phyloP scores from a whole-genome alignment of 768 basidiomycete genomes.

The Agaricus subrufescens region DNA sequence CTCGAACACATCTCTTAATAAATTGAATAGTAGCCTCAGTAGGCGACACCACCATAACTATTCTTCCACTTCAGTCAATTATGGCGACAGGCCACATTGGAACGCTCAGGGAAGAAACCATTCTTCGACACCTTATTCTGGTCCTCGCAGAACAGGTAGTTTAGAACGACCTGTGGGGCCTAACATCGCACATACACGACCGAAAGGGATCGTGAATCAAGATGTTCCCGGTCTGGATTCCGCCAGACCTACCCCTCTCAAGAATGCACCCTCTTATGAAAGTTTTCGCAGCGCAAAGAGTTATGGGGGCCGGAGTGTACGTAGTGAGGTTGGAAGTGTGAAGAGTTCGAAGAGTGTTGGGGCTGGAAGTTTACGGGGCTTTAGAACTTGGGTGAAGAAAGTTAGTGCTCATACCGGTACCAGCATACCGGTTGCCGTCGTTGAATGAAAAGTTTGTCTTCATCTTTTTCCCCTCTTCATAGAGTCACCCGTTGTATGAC shows the following conservation, averaged over 20 bases:
- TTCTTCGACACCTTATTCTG: background rate
- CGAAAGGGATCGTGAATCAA: slow-evolving; percentile 4
- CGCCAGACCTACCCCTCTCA: slow-evolving; percentile 1
- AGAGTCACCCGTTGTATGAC: too few species aligned
- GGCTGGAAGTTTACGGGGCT: slow-evolving; percentile 25
- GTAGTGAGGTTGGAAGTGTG: slow-evolving; percentile 34
- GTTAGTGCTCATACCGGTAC: slow-evolving; percentile 15
- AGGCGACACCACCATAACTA: background rate
- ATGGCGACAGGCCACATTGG: background rate
- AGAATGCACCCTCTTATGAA: slow-evolving; percentile 37
- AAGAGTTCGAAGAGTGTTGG: slow-evolving; percentile 29
- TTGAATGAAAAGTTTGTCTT: slow-evolving; percentile 4
- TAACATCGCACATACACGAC: slow-evolving; percentile 5
- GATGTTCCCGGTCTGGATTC: background rate
- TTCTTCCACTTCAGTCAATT: background rate
- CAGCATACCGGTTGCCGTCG: slow-evolving; percentile 3
- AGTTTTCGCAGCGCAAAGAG: slow-evolving; percentile 40
- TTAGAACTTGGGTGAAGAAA: slow-evolving; percentile 37
- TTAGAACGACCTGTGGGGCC: slow-evolving; percentile 2
- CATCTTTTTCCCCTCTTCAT: background rate
- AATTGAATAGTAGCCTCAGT: background rate
- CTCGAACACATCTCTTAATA: slow-evolving; percentile 11
- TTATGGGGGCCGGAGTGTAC: slow-evolving; percentile 35
- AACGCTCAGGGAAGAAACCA: background rate
- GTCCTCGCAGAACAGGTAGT: background rate